Evolutionary conservation across 352 stramenopile species (phyloP), one percentile per base, ranked within the genome.

Genomic region (Stephanocyclus meneghinianus): DNA sequence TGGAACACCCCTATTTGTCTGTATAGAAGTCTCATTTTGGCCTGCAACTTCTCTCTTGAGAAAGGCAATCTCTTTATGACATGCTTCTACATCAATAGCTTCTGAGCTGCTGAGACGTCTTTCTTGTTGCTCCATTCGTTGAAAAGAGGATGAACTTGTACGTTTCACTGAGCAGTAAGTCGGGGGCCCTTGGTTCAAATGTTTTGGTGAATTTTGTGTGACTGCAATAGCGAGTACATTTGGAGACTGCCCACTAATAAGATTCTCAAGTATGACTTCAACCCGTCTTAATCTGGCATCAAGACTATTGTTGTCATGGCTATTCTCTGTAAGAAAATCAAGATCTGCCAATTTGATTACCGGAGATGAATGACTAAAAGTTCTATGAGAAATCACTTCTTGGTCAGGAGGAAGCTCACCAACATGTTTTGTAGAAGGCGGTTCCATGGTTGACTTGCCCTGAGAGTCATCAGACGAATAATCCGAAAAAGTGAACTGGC

Each of bases 211-310:
- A 5, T 65, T 29, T 5, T 45, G 26, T 18, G 37, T 16, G 5
- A 53, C 21, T 11, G 7, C 6, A 26, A n/a, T n/a, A 26, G 21
- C 40, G 5, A 42, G 10, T 50, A 26, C 53, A 44, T 71, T 53
- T 71, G 40, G 65, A 26, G 40, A 18, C 13, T 61, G 59, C 47
- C 29, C 18, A 55, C 47, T 55, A 26, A 79, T 35, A n/a, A 84
- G 64, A 18, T 37, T 45, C 67, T 84, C 57, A 50, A 84, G 44
- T 50, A 84, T 53, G 2, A 50, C 32, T 74, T 84, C 76, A 68
- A 84, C 76, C 62, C 71, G 55, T 11, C 66, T 56, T 37, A 84
- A 71, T 69, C 76, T 75, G 40, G 69, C 63, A 45, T 76, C 66
- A 72, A 84, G 61, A 42, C 11, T 15, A 40, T 40, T 40, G 35